phyloP scores from a whole-genome alignment of 345 rosid genomes.

The Reutealis trisperma region DNA sequence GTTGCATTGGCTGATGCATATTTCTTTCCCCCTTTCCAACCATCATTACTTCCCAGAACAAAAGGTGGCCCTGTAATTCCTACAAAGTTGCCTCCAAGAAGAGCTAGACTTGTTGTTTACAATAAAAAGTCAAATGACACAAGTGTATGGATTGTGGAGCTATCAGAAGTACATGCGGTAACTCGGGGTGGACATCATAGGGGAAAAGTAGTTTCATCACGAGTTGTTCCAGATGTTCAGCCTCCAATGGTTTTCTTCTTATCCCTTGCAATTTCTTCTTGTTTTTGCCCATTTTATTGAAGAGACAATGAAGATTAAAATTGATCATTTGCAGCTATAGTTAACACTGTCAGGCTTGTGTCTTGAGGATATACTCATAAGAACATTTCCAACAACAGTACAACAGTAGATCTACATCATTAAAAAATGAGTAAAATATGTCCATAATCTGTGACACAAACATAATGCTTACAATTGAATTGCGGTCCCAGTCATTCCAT shows the following conservation, averaged over 20 bases:
- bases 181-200: slow-evolving; percentile 95
- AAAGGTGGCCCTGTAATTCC: slow-evolving; percentile 87
- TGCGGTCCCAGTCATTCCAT: neutral
- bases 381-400: neutral
- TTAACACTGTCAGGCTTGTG: neutral
- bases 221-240: slow-evolving; percentile 80
- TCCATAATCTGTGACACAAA: neutral
- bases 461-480: neutral
- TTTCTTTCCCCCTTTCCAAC: slow-evolving; percentile 94
- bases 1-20: slow-evolving; percentile 92
- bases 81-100: slow-evolving; percentile 82
- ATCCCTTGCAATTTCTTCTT: neutral
- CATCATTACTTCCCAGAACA: slow-evolving; percentile 77
- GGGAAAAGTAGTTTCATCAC: slow-evolving; percentile 81
- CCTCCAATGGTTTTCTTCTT: slow-evolving; percentile 73
- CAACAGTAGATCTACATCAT: neutral
- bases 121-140: slow-evolving; percentile 83
- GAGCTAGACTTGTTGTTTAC: slow-evolving; percentile 82
- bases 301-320: neutral
- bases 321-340: neutral
- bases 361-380: neutral
- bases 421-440: neutral
- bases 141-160: slow-evolving; percentile 76
- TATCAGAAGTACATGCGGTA: slow-evolving; percentile 89
- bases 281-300: neutral